Conservation (phyloP, 2,329 filamentous ascomycete genomes). For the Verticillium nubilum region DNA sequence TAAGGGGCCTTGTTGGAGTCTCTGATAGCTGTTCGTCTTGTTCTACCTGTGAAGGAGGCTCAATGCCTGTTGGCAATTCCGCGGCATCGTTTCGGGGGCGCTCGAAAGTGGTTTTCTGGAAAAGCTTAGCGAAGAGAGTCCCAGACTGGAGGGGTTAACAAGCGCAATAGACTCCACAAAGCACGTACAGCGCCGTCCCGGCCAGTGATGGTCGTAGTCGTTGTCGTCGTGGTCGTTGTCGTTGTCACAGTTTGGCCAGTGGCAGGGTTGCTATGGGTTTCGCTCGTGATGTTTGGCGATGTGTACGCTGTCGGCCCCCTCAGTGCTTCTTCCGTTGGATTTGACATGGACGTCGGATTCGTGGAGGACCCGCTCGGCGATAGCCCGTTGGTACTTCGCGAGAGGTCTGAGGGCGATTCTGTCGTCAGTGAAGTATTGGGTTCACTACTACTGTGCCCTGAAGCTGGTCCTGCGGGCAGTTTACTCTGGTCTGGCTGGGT, state of each 20-base stretch:
- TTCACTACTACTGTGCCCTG: conserved; percentile 6
- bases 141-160: neutral
- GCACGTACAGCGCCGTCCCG: conserved; percentile 4
- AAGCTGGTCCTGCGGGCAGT: neutral
- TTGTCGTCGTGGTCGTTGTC: conserved; percentile 9
- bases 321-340: neutral
- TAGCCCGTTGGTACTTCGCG: conserved; percentile 2
- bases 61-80: conserved; percentile 1
- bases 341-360: neutral
- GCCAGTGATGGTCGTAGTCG: conserved; percentile 10
- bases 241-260: conserved; percentile 12
- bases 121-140: neutral
- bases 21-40: neutral
- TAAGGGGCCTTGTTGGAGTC: neutral
- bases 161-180: conserved; percentile 1
- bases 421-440: conserved; percentile 5
- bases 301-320: conserved; percentile 7
- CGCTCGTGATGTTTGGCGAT: conserved; percentile 8
- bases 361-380: neutral
- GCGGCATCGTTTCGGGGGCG: conserved; percentile 4
- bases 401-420: conserved; percentile 2
- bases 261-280: conserved; percentile 8
- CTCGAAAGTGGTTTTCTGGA: conserved; percentile 1
- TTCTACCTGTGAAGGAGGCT: neutral
- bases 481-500: neutral